Conservation (phyloP, 2,329 filamentous ascomycete species). For the Sordariomycetes sp. region DNA sequence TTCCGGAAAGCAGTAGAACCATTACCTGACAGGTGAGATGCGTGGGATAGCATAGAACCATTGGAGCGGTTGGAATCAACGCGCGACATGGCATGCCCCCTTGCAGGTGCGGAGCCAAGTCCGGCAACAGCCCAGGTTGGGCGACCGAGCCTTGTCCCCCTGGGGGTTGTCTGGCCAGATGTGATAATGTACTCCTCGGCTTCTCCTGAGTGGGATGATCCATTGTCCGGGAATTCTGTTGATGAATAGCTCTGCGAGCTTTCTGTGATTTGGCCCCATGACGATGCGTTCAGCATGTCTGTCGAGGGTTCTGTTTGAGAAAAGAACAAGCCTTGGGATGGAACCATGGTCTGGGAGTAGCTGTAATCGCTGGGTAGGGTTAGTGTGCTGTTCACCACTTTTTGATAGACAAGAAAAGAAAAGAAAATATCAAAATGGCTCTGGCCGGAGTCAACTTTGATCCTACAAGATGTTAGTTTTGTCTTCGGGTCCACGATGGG, state of each 20-base stretch:
- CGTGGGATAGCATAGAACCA: conserved; percentile 37
- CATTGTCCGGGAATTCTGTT: conserved; percentile 41
- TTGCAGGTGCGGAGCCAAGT: conserved; percentile 17
- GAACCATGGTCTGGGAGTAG: conserved; percentile 42
- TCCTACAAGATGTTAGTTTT: conserved; percentile 24
- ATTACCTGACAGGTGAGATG: conserved; percentile 40
- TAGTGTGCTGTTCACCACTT: conserved; percentile 47
- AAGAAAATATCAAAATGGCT: conserved; percentile 19
- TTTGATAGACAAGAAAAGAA: conserved; percentile 18
- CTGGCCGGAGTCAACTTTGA: conserved; percentile 44
- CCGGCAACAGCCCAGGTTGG: conserved; percentile 36
- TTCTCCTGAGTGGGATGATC: conserved; percentile 40
- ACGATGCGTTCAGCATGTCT: conserved; percentile 44
- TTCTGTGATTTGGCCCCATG: conserved; percentile 49
- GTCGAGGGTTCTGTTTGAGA: conserved; percentile 50
- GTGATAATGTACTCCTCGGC: conserved; percentile 45
- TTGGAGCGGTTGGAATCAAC: conserved; percentile 27
- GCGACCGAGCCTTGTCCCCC: conserved; percentile 36
- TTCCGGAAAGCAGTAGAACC: conserved; percentile 38
- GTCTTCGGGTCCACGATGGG: conserved; percentile 12
- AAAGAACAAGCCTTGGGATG: conserved; percentile 44
- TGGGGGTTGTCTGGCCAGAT: conserved; percentile 45
- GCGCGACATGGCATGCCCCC: conserved; percentile 29
- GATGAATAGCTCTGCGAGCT: conserved; percentile 51
- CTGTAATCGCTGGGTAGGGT: conserved; percentile 49